phyloP scores from a whole-genome alignment of 257 asterid species.

The Solanum etuberosum region DNA sequence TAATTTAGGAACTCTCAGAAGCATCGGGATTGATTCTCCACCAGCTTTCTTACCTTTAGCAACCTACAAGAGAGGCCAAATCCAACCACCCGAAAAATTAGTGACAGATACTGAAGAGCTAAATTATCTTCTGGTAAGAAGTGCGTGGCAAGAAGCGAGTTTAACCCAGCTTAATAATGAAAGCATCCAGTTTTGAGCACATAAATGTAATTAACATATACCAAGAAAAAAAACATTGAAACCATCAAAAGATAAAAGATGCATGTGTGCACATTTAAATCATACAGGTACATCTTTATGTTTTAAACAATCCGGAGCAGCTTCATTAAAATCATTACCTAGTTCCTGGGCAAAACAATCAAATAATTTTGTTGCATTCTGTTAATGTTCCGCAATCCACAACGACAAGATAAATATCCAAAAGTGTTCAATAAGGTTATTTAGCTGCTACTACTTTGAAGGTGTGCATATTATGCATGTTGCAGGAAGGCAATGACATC shows the following conservation, averaged over 20 bases:
- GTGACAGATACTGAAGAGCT: not conserved
- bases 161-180: not conserved
- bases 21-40: conserved; percentile 99
- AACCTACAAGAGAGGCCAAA: conserved; percentile 41
- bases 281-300: not conserved
- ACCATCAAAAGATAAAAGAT: not conserved
- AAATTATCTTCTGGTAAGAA: not conserved
- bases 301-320: not conserved
- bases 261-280: not conserved
- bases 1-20: conserved; percentile 77
- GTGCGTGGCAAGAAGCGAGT: not conserved
- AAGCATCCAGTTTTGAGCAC: not conserved
- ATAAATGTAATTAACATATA: not conserved
- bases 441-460: not conserved
- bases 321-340: not conserved
- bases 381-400: not conserved
- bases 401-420: not conserved
- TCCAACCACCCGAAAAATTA: not conserved
- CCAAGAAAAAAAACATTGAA: not conserved
- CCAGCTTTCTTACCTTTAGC: conserved; percentile 85
- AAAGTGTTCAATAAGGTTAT: not conserved
- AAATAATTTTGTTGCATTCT: not conserved
- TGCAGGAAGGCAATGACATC: not conserved
- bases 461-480: not conserved
- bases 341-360: not conserved